A percentile compares a stretch with the other conserved stretches of the same genome.
These are phyloP conservation scores for Thuidium tamariscinum DNA, from an alignment of 225 moss, liverwort and hornwort species.

Conservation along the genomic window DNA sequence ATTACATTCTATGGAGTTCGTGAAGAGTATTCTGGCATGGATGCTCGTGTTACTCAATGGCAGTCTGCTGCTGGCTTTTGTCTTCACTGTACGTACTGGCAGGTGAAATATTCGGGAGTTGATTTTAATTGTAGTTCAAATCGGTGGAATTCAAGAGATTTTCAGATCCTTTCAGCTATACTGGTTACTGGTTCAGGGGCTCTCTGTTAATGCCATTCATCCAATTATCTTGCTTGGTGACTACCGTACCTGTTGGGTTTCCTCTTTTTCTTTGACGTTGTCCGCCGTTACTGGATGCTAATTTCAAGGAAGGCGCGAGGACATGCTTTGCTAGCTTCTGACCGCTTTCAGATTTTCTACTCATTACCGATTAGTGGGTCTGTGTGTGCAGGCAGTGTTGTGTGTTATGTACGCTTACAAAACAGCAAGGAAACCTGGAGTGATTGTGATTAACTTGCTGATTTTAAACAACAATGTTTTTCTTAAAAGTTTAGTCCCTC, in stretches of 20 bases:
- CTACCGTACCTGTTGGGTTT: not conserved
- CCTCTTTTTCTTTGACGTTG: not conserved
- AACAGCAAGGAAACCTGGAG: not conserved
- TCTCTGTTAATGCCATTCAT: not conserved
- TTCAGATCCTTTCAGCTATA: not conserved
- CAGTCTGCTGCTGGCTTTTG: not conserved
- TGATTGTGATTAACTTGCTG: not conserved
- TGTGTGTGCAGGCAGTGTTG: not conserved
- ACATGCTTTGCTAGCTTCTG: not conserved
- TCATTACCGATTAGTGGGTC: not conserved
- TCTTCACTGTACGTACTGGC: not conserved
- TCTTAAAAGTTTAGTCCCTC: not conserved
- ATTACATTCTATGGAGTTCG: not conserved
- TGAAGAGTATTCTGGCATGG: not conserved
- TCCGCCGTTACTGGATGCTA: not conserved
- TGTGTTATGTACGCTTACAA: not conserved
- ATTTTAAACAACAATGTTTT: too few species aligned
- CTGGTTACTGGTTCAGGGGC: not conserved
- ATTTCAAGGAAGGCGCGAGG: not conserved
- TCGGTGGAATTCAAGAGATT: not conserved
- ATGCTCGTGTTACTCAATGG: not conserved
- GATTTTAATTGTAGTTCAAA: not conserved
- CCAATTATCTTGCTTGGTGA: not conserved
- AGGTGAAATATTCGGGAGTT: not conserved
- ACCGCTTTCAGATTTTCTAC: not conserved